A percentile compares a stretch with the other conserved stretches of the same genome.
phyloP scores from a whole-genome alignment of 441 rosid species.

The Jatropha multifida region DNA sequence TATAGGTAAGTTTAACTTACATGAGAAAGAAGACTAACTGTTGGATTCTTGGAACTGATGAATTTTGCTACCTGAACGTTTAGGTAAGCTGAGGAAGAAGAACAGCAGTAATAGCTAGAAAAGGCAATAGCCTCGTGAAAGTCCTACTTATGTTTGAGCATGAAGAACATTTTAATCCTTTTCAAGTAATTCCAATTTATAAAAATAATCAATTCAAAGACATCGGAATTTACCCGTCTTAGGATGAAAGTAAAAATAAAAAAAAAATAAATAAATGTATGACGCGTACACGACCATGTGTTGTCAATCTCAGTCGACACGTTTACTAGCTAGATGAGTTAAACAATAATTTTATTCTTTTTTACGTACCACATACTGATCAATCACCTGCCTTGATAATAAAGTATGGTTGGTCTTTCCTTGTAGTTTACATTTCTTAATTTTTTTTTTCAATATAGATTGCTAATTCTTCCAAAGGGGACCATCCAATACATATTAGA shows the following conservation, averaged over 20 bases:
- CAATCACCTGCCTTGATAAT: slow-evolving; percentile 20
- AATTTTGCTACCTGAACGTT: slow-evolving; percentile 19
- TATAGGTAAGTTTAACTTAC: slow-evolving; percentile 30
- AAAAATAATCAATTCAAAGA: slow-evolving; percentile 19
- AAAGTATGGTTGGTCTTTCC: slow-evolving; percentile 2
- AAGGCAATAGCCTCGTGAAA: slow-evolving; percentile 18
- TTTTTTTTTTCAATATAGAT: background rate
- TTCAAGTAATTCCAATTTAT: background rate
- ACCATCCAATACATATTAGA: slow-evolving; percentile 29
- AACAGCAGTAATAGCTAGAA: slow-evolving; percentile 14
- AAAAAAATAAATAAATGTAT: slow-evolving; percentile 33
- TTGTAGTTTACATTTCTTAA: slow-evolving; percentile 13
- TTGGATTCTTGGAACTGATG: slow-evolving; percentile 17
- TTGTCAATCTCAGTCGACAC: slow-evolving; percentile 21
- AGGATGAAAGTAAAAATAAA: background rate
- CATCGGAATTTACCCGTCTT: slow-evolving; percentile 28
- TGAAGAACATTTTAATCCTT: slow-evolving; percentile 3
- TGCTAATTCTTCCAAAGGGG: slow-evolving; percentile 28
- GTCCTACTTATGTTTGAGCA: slow-evolving; percentile 10
- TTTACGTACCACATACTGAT: slow-evolving; percentile 25
- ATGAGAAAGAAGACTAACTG: slow-evolving; percentile 10
- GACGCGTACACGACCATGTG: slow-evolving; percentile 32
- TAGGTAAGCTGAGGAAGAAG: slow-evolving; percentile 10
- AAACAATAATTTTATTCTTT: background rate
- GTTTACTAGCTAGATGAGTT: background rate